Evolutionary conservation across 2,329 filamentous ascomycete species (phyloP).

Genomic region (Ceratocystis albifundus): DNA sequence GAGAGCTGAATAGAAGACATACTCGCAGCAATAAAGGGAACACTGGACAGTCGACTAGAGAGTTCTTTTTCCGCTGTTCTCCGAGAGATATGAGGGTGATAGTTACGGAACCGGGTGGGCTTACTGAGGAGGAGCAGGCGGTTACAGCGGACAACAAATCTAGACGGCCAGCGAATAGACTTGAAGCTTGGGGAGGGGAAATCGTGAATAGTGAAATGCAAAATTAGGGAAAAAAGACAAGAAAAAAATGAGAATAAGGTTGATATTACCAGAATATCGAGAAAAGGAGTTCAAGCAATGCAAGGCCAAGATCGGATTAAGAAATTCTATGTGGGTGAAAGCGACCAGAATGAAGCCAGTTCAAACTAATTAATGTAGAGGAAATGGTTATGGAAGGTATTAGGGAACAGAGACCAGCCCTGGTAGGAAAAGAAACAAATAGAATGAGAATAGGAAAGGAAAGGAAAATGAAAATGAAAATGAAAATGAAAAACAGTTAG

Average conservation of each 20-base stretch:
- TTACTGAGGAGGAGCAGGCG: constrained; percentile 25
- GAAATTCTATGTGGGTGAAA: constrained; percentile 17
- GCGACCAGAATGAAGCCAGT: constrained; percentile 17
- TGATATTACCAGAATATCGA: constrained; percentile 23
- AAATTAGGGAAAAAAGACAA: constrained; percentile 8
- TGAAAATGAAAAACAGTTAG: constrained; percentile 27
- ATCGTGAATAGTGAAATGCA: no score
- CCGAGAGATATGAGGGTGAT: constrained; percentile 25
- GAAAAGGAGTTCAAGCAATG: constrained; percentile 12
- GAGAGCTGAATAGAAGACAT: constrained; percentile 91
- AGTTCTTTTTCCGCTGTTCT: constrained; percentile 21
- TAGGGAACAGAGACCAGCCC: constrained; percentile 45
- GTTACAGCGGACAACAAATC: constrained; percentile 29
- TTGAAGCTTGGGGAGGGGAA: constrained; percentile 24
- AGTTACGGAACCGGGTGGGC: constrained; percentile 29
- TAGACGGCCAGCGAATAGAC: constrained; percentile 21
- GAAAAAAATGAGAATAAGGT: constrained; percentile 19
- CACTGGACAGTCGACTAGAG: constrained; percentile 12
- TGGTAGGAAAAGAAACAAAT: constrained; percentile 29
- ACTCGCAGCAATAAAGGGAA: constrained; percentile 31
- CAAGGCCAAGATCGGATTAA: constrained; percentile 21
- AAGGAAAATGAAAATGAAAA: constrained; percentile 33
- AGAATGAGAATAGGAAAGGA: no score
- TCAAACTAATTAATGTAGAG: constrained; percentile 21
- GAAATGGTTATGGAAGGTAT: constrained; percentile 25